phyloP scores from a whole-genome alignment of 2,329 filamentous ascomycete species.

The Trichoderma semiorbis region DNA sequence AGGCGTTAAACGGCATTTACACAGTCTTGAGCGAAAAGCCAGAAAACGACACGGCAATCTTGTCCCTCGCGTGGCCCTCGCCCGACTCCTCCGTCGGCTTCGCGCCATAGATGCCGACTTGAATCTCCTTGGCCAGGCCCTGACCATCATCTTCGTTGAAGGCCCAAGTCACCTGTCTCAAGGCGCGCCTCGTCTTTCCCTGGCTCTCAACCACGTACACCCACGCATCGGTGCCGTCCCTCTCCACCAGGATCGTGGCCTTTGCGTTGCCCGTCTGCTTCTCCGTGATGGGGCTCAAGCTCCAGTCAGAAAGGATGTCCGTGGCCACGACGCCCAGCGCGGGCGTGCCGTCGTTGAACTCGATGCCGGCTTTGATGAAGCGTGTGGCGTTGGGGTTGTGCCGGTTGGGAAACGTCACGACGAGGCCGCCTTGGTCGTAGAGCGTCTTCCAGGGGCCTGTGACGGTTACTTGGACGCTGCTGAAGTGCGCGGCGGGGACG shows the following conservation, averaged over 20 bases:
- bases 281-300: slow-evolving; percentile 19
- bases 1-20: neutral
- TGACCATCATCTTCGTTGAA: slow-evolving; percentile 19
- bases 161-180: slow-evolving; percentile 22
- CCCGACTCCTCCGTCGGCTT: slow-evolving; percentile 21
- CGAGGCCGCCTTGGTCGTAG: slow-evolving; percentile 23
- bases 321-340: slow-evolving; percentile 21
- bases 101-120: slow-evolving; percentile 21
- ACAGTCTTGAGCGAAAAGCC: slow-evolving; percentile 16
- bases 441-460: slow-evolving; percentile 21
- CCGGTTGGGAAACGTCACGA: slow-evolving; percentile 16
- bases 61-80: slow-evolving; percentile 9
- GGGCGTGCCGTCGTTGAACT: slow-evolving; percentile 20
- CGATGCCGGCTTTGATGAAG: slow-evolving; percentile 23
- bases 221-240: slow-evolving; percentile 21
- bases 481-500: slow-evolving; percentile 12
- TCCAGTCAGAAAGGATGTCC: slow-evolving; percentile 22
- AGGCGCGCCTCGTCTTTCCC: slow-evolving; percentile 5
- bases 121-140: slow-evolving; percentile 15
- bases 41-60: slow-evolving; percentile 19
- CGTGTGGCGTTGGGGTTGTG: slow-evolving; percentile 3
- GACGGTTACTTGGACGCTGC: slow-evolving; percentile 21
- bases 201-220: slow-evolving; percentile 19
- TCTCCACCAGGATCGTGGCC: slow-evolving; percentile 19
- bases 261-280: slow-evolving; percentile 12